A percentile compares a stretch with the other conserved stretches of the same genome.
These are phyloP conservation scores for Geosmithia flava DNA, from an alignment of 2,329 filamentous ascomycete genomes.

Conservation along the genomic window DNA sequence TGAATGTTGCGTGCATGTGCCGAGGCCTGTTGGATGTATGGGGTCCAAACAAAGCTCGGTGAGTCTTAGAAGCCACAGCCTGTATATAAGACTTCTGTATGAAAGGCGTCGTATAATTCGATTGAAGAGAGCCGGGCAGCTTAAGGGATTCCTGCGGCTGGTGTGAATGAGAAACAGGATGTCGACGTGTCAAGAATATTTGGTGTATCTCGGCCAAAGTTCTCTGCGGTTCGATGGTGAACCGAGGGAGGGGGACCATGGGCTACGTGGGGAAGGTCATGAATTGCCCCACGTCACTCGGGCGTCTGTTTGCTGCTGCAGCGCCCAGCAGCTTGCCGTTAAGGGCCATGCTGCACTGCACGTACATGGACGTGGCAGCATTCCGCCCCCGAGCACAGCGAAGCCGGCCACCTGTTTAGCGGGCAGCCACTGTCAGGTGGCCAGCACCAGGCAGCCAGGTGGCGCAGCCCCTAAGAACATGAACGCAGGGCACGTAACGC, in stretches of 20 bases:
- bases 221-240: neutral
- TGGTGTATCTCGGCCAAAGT: neutral
- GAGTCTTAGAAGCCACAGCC: neutral
- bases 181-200: neutral
- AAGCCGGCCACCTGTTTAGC: no score
- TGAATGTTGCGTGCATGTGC: neutral
- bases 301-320: neutral
- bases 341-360: neutral
- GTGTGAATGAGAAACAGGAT: neutral
- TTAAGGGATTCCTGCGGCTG: no score
- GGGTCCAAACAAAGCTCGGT: neutral
- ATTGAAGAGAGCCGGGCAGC: no score
- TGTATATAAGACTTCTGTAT: neutral
- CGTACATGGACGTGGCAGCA: no score
- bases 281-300: neutral
- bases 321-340: neutral
- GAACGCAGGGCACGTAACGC: neutral
- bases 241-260: neutral
- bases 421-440: neutral
- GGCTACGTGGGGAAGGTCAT: neutral
- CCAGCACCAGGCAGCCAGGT: neutral
- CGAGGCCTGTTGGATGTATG: neutral
- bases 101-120: neutral
- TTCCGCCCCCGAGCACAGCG: no score
- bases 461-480: neutral